Percentiles rank a stretch among this genome's conserved stretches.
These are phyloP conservation scores for Tetraselmis striata DNA, from an alignment of 139 green algal genomes.

Conservation along the genomic window DNA sequence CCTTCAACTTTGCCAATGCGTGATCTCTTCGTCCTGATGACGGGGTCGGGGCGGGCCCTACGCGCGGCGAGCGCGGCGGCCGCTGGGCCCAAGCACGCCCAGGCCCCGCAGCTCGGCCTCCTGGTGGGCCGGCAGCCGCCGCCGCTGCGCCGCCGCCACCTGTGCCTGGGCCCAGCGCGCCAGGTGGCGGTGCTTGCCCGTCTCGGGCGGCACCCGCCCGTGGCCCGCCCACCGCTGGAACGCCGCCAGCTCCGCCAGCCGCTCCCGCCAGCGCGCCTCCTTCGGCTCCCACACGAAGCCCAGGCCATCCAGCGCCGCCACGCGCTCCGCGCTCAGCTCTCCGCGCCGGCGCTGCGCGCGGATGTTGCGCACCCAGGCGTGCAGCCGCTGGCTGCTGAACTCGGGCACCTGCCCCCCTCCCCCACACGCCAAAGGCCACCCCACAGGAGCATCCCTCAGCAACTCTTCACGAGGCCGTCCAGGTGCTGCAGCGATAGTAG, in stretches of 20 bases:
- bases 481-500: too few relatives aligned
- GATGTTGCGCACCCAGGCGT: not conserved
- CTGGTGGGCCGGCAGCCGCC: too few relatives aligned
- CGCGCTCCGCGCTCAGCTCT: not conserved
- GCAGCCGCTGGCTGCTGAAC: too few relatives aligned
- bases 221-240: not conserved
- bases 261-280: not conserved
- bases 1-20: too few relatives aligned
- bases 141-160: not conserved
- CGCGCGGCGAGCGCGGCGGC: too few relatives aligned
- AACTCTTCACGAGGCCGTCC: not conserved
- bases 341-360: too few relatives aligned
- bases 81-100: too few relatives aligned
- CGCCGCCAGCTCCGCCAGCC: not conserved
- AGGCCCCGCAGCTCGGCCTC: too few relatives aligned
- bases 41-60: too few relatives aligned
- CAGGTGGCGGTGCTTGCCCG: not conserved
- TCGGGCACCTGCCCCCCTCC: not conserved
- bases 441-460: not conserved
- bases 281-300: not conserved
- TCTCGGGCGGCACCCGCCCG: not conserved
- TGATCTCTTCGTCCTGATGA: too few relatives aligned
- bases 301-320: not conserved
- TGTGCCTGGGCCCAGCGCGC: not conserved
- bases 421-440: not conserved